Percentiles rank a stretch among this genome's conserved stretches.
Conservation (phyloP, 2,329 filamentous ascomycete genomes). For the Aspergillus aculeatus region DNA sequence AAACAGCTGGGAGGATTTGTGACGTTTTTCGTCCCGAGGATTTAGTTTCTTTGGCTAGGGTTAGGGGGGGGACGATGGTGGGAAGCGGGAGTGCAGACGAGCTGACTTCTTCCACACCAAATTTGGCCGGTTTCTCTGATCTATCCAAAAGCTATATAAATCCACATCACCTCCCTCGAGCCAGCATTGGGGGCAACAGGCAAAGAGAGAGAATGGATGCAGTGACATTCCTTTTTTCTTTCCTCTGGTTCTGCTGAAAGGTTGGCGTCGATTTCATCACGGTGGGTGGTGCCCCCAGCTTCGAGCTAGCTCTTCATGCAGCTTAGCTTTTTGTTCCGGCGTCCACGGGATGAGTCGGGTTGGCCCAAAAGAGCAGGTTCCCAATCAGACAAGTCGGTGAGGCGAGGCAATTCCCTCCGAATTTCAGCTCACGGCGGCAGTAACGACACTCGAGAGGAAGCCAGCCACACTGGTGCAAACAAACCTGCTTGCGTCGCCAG, state of each 20-base stretch:
- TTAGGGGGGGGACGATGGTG: not conserved
- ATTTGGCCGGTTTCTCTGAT: slow-evolving; percentile 13
- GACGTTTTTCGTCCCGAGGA: not conserved
- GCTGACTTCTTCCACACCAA: slow-evolving; percentile 4
- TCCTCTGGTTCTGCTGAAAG: not conserved
- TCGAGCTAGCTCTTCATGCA: slow-evolving; percentile 2
- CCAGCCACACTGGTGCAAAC: not conserved
- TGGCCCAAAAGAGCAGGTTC: slow-evolving; percentile 3
- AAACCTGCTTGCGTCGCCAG: slow-evolving; percentile 9
- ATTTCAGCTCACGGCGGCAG: not conserved
- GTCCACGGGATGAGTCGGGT: slow-evolving; percentile 3
- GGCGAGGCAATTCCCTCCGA: slow-evolving; percentile 3
- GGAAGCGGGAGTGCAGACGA: not conserved
- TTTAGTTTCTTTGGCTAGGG: not conserved
- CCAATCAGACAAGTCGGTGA: slow-evolving; percentile 7
- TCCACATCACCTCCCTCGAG: slow-evolving; percentile 3
- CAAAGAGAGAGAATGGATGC: not conserved
- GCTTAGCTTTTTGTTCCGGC: slow-evolving; percentile 1
- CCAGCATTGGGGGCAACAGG: not conserved
- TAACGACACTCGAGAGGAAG: not conserved
- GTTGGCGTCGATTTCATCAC: not conserved
- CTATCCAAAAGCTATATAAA: slow-evolving; percentile 14
- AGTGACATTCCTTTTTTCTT: not conserved
- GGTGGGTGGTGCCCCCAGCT: not conserved
- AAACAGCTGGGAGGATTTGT: not conserved